These are phyloP conservation scores for Cyclotella distinguenda DNA, from an alignment of 108 stramenopile species.

Conservation along the genomic window DNA sequence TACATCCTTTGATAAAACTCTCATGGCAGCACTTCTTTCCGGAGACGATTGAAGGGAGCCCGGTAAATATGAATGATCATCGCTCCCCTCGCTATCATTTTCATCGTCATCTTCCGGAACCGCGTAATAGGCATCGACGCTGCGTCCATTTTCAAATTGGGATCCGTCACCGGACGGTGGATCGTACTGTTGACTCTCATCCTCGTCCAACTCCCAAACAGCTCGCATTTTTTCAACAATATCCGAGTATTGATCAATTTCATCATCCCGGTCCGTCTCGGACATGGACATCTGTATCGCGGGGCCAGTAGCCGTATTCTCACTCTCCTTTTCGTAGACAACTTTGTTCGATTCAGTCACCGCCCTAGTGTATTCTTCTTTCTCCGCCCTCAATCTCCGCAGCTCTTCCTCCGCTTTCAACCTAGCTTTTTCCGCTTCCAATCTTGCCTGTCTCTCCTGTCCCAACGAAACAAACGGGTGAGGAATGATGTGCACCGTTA, in stretches of 20 bases:
- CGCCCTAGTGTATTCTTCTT: neutral
- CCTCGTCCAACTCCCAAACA: slow-evolving; percentile 19
- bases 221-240: slow-evolving; percentile 19
- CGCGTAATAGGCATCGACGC: slow-evolving; percentile 1
- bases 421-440: slow-evolving; percentile 33
- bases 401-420: slow-evolving; percentile 29
- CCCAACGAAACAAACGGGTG: no score
- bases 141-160: slow-evolving; percentile 2
- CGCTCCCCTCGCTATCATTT: slow-evolving; percentile 5
- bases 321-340: no score
- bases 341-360: neutral
- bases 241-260: neutral
- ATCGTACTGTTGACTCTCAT: slow-evolving; percentile 9
- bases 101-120: slow-evolving; percentile 2
- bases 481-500: no score
- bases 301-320: neutral
- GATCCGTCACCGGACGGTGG: slow-evolving; percentile 6
- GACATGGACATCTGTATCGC: neutral
- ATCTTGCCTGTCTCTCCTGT: slow-evolving; percentile 20
- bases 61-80: slow-evolving; percentile 11
- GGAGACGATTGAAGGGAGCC: slow-evolving; percentile 16
- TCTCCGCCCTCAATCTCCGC: slow-evolving; percentile 10
- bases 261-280: neutral
- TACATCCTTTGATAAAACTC: neutral
- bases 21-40: neutral